Evolutionary conservation across 805 yeast genomes (phyloP).

Genomic region (Candida taoyuanica): DNA sequence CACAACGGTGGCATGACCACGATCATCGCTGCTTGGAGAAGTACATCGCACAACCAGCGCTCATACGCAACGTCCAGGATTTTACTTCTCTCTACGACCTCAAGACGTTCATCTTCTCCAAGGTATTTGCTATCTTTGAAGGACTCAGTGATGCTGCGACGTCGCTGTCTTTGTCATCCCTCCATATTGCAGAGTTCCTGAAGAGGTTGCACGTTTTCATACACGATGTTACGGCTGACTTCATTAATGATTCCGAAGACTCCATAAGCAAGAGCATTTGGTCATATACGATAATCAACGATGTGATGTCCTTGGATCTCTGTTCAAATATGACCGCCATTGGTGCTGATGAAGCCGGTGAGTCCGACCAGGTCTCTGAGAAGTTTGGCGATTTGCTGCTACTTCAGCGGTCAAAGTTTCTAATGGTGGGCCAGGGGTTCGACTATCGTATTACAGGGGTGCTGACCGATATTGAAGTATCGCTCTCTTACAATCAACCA

Average conservation of each 20-base stretch:
- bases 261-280: slow-evolving; percentile 36
- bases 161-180: slow-evolving; percentile 38
- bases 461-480: slow-evolving; percentile 16
- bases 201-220: slow-evolving; percentile 33
- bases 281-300: slow-evolving; percentile 37
- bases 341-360: slow-evolving; percentile 24
- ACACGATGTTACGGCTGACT: slow-evolving; percentile 29
- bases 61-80: neutral
- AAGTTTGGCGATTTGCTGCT: slow-evolving; percentile 46
- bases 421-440: slow-evolving; percentile 29
- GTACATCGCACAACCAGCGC: slow-evolving; percentile 1
- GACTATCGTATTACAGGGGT: slow-evolving; percentile 32
- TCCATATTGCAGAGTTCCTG: slow-evolving; percentile 36
- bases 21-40: slow-evolving; percentile 7
- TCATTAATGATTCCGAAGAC: slow-evolving; percentile 21
- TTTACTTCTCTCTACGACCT: slow-evolving; percentile 11
- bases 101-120: slow-evolving; percentile 32
- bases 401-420: slow-evolving; percentile 41
- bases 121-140: slow-evolving; percentile 34
- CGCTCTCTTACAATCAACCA: neutral
- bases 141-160: slow-evolving; percentile 33
- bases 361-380: slow-evolving; percentile 29
- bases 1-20: slow-evolving; percentile 5
- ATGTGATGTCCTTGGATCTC: slow-evolving; percentile 30
- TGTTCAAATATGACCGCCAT: slow-evolving; percentile 12